A percentile compares a stretch with the other conserved stretches of the same genome.
phyloP scores from a whole-genome alignment of 192 early-diverging fungal genomes.

The Umbelopsis vinacea region DNA sequence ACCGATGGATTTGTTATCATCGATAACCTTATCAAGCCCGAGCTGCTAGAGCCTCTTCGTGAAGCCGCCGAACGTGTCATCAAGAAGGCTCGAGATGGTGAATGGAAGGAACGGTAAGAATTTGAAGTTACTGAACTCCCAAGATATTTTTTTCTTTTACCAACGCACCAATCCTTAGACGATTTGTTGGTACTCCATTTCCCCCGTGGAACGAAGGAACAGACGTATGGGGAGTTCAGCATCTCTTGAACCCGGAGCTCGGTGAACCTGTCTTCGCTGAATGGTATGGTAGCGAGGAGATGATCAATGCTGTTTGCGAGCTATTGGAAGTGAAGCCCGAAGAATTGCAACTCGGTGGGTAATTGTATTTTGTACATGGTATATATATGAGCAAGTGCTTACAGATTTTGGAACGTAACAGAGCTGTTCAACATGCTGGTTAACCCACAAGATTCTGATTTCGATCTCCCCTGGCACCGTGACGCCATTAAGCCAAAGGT shows the following conservation, averaged over 20 bases:
- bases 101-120: conserved; percentile 49
- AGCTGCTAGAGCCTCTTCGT: conserved; percentile 37
- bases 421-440: conserved; percentile 56
- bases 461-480: conserved; percentile 52
- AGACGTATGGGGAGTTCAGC: conserved; percentile 56
- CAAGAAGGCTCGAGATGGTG: conserved; percentile 41
- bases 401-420: neutral
- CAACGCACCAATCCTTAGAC: conserved; percentile 7
- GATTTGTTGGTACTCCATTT: conserved; percentile 53
- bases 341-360: conserved; percentile 46
- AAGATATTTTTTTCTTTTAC: neutral
- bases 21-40: conserved; percentile 43
- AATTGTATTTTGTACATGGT: neutral
- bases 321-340: conserved; percentile 37
- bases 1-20: conserved; percentile 51
- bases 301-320: conserved; percentile 48
- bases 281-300: conserved; percentile 47
- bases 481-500: conserved; percentile 46
- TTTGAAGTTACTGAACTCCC: too few species aligned
- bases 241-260: conserved; percentile 52
- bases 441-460: conserved; percentile 50
- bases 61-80: conserved; percentile 46
- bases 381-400: neutral
- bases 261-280: conserved; percentile 47
- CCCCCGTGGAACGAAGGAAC: conserved; percentile 51